phyloP scores from a whole-genome alignment of 768 basidiomycete species.

The Agrocybe praecox region DNA sequence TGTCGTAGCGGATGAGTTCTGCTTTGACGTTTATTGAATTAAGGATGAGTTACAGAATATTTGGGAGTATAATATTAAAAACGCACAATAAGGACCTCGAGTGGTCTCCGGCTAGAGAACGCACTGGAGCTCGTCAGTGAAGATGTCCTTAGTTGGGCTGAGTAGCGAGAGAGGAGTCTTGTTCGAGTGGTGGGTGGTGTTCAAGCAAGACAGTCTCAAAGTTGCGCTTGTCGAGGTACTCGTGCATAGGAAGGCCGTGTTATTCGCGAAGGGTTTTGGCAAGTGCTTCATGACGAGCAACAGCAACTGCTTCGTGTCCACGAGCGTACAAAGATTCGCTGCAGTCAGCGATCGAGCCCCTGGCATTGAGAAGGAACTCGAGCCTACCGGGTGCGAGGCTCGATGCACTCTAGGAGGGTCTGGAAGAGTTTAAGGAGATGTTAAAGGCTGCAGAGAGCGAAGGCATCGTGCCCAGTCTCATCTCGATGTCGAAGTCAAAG shows the following conservation, averaged over 20 bases:
- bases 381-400: too few relatives aligned
- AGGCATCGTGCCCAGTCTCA: too few relatives aligned
- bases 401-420: too few relatives aligned
- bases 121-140: conserved; percentile 10
- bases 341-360: too few relatives aligned
- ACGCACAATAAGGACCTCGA: conserved; percentile 9
- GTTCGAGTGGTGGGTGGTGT: conserved; percentile 12
- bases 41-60: too few relatives aligned
- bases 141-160: conserved; percentile 5
- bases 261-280: conserved; percentile 8
- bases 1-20: conserved; percentile 9
- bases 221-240: conserved; percentile 8
- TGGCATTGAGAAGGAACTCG: too few relatives aligned
- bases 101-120: conserved; percentile 12
- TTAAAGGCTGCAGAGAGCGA: too few relatives aligned
- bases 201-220: conserved; percentile 3
- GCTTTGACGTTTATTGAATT: conserved; percentile 1
- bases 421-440: too few relatives aligned
- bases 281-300: conserved; percentile 8
- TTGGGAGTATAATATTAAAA: too few relatives aligned
- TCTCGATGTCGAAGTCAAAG: too few relatives aligned
- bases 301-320: not conserved
- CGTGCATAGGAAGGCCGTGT: not conserved
- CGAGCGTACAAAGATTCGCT: not conserved
- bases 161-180: conserved; percentile 3